Conservation (phyloP, 257 asterid species). For the Mentha longifolia region DNA sequence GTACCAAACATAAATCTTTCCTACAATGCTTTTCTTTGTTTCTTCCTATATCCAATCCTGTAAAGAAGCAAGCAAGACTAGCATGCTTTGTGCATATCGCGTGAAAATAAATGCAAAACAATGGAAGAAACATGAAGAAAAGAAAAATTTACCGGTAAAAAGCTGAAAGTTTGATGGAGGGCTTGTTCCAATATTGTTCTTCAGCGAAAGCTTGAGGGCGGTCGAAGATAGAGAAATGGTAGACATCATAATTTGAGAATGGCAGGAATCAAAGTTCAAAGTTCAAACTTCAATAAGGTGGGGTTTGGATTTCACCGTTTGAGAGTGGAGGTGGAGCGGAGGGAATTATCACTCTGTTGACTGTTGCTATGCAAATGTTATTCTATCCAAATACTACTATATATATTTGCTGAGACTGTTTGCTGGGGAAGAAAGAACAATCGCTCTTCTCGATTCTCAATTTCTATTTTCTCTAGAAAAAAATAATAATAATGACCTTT, state of each 20-base stretch:
- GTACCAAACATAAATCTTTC: conserved; percentile 37
- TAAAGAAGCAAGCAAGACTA: conserved; percentile 6
- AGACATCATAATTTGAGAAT: conserved; percentile 36
- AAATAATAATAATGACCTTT: too few species aligned
- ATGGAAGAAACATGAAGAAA: neutral
- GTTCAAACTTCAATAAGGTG: too few species aligned
- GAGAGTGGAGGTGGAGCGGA: neutral
- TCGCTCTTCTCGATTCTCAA: too few species aligned
- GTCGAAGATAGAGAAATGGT: conserved; percentile 49
- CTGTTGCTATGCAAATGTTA: too few species aligned
- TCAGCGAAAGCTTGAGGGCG: conserved; percentile 36
- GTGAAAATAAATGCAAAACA: conserved; percentile 17
- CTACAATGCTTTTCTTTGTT: conserved; percentile 33
- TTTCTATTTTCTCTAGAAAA: too few species aligned
- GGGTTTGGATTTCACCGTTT: too few species aligned
- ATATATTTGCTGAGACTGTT: too few species aligned
- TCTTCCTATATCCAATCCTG: conserved; percentile 47
- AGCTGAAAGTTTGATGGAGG: conserved; percentile 44
- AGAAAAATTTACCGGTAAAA: conserved; percentile 52
- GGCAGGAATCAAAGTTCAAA: neutral
- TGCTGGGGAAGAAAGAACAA: too few species aligned
- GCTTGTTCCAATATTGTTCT: conserved; percentile 33
- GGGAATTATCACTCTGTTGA: too few species aligned
- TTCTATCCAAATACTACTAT: neutral
- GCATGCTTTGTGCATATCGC: conserved; percentile 19